Base-by-base conservation (phyloP, 306 rosid genomes). In the Cicer cuneatum region DNA sequence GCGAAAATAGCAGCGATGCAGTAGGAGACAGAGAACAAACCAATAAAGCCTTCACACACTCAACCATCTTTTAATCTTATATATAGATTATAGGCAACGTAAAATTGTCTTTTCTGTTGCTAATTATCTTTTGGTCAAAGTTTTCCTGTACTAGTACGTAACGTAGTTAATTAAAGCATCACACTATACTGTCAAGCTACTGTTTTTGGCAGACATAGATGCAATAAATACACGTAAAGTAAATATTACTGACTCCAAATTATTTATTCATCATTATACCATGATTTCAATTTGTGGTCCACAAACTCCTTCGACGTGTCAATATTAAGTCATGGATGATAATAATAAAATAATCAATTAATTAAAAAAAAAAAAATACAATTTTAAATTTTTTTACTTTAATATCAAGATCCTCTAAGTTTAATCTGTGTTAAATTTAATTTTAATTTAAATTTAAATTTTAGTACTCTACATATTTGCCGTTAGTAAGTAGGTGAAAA, bases 221-320 rank as follows among this genome's bases (percentile, higher is more conserved):
- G 5, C 35, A 0, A 48, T n/a, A n/a, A 48, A n/a, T 48, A 48
- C 54, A 48, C 19, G 19, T 18, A n/a, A 48, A 14, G 15, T 29
- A 29, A 29, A 29, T 29, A 5, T 14, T 48, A 13, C 54, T 47
- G 15, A 12, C 52, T 48, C 18, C 19, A 48, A 48, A 48, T 48
- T n/a, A n/a, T 48, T n/a, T 48, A 8, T 48, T 48, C 54, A 48
- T 48, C 54, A 48, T 48, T 48, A n/a, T n/a, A 48, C 0, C 54
- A 48, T 48, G 19, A 48, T 47, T 46, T 48, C 54, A 48, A 48
- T n/a, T 18, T 8, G 53, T 48, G 53, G 53, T 48, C 53, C 53
- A 48, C 53, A 7, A 48, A 13, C 54, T 48, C 19, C 8, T 48
- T 48, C 54, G 18, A 48, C 54, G 54, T 48, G 54, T 48, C 54